Evolutionary conservation across 2,329 filamentous ascomycete species (phyloP).

Genomic region (Cytospora paraplurivora): DNA sequence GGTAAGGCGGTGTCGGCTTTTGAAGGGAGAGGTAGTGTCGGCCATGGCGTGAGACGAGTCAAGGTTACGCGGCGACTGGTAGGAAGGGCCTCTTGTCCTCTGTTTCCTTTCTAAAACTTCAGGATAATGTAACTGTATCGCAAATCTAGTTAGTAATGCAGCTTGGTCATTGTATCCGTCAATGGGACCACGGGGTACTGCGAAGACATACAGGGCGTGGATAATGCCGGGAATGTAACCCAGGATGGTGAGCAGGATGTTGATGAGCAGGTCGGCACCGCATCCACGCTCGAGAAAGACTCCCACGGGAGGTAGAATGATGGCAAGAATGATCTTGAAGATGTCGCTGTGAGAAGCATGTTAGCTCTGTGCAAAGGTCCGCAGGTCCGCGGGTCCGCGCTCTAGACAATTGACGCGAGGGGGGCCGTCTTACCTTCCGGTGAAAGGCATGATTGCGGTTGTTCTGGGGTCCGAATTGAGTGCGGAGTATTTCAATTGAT

Average conservation of each 20-base stretch:
- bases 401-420: neutral
- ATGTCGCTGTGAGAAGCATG: slow-evolving; percentile 47
- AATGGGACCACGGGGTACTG: neutral
- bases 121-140: slow-evolving; percentile 70
- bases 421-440: slow-evolving; percentile 51
- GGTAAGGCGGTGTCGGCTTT: neutral
- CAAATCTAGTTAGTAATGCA: slow-evolving; percentile 42
- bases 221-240: slow-evolving; percentile 79
- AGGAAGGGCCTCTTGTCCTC: neutral
- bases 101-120: slow-evolving; percentile 71
- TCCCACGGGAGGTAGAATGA: slow-evolving; percentile 86
- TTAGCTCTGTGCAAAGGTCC: neutral
- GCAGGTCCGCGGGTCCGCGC: neutral
- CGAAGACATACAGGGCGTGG: slow-evolving; percentile 69
- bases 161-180: neutral
- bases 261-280: slow-evolving; percentile 85
- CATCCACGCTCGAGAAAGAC: slow-evolving; percentile 95
- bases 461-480: slow-evolving; percentile 16
- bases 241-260: slow-evolving; percentile 83
- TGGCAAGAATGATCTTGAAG: slow-evolving; percentile 77
- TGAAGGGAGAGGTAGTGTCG: neutral
- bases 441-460: slow-evolving; percentile 57
- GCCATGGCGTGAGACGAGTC: neutral
- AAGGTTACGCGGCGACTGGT: neutral
- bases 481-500: neutral